Conservation (phyloP, 768 basidiomycete genomes). For the Leccinum subgranulosum region DNA sequence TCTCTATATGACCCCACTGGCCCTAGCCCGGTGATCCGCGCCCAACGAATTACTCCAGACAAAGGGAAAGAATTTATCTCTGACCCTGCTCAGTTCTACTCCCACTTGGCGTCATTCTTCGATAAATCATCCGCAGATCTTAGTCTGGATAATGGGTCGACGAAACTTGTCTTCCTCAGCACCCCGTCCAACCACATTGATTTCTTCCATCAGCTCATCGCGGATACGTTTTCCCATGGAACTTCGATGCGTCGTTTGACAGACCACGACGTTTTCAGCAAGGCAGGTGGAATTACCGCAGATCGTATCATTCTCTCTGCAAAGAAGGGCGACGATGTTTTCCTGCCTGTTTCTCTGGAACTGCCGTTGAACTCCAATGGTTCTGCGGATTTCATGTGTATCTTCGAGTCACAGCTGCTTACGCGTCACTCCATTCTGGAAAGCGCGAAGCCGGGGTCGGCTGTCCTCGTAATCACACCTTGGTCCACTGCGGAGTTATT, state of each 20-base stretch:
- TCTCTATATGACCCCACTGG: constrained; percentile 44
- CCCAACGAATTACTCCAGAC: constrained; percentile 57
- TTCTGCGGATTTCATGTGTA: constrained; percentile 63
- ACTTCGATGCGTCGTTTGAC: constrained; percentile 61
- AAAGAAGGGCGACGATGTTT: constrained; percentile 34
- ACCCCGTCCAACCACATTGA: constrained; percentile 43
- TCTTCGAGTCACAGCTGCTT: constrained; percentile 75
- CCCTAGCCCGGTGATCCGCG: constrained; percentile 41
- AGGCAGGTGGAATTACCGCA: constrained; percentile 64
- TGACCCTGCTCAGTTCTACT: constrained; percentile 40
- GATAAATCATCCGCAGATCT: constrained; percentile 27
- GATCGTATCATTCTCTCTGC: constrained; percentile 67
- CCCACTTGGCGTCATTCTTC: constrained; percentile 35
- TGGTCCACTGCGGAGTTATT: constrained; percentile 77
- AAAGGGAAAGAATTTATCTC: constrained; percentile 52
- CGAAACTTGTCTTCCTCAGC: constrained; percentile 54
- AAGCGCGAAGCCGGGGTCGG: constrained; percentile 61
- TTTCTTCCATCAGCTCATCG: constrained; percentile 46
- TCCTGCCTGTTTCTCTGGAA: constrained; percentile 51
- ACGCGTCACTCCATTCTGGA: constrained; percentile 73
- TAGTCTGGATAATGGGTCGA: constrained; percentile 22
- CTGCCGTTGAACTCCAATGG: constrained; percentile 57
- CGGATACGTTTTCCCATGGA: constrained; percentile 53
- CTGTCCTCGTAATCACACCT: constrained; percentile 68
- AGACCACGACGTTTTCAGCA: constrained; percentile 74